Conservation (phyloP, 2,329 filamentous ascomycete species). For the Penicillium sp. region DNA sequence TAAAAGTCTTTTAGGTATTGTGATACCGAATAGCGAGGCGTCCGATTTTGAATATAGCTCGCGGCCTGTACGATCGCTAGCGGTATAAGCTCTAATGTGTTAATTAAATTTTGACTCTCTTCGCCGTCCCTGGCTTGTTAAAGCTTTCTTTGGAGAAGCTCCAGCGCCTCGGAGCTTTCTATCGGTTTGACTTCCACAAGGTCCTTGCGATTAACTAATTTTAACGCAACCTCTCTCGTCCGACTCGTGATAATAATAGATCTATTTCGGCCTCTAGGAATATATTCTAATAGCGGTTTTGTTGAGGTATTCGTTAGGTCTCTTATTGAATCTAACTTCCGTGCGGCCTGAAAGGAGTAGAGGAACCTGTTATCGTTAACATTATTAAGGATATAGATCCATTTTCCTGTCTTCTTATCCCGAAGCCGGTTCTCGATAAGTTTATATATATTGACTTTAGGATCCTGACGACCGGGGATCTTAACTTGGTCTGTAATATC, state of each 20-base stretch:
- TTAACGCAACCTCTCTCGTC: neutral
- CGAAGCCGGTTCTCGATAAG: neutral
- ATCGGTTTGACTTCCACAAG: neutral
- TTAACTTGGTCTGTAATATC: neutral
- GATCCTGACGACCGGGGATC: neutral
- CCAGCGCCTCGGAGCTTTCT: neutral
- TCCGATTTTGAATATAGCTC: neutral
- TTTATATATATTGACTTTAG: neutral
- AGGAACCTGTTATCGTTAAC: neutral
- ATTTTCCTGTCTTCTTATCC: neutral
- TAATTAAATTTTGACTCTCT: neutral
- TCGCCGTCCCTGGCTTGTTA: neutral
- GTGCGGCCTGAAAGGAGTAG: neutral
- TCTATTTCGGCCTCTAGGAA: neutral
- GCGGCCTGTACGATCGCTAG: neutral
- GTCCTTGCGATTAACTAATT: neutral
- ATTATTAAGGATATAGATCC: neutral
- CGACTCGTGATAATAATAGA: neutral
- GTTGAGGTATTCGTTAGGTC: neutral
- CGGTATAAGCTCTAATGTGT: neutral
- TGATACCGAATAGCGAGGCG: neutral
- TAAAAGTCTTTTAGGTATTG: neutral
- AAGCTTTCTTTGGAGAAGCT: neutral
- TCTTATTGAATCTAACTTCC: neutral
- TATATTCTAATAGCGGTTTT: neutral